Evolutionary conservation across 805 yeast species (phyloP), one percentile per base, ranked within the genome.

Genomic region (Ogataea paraovalis): DNA sequence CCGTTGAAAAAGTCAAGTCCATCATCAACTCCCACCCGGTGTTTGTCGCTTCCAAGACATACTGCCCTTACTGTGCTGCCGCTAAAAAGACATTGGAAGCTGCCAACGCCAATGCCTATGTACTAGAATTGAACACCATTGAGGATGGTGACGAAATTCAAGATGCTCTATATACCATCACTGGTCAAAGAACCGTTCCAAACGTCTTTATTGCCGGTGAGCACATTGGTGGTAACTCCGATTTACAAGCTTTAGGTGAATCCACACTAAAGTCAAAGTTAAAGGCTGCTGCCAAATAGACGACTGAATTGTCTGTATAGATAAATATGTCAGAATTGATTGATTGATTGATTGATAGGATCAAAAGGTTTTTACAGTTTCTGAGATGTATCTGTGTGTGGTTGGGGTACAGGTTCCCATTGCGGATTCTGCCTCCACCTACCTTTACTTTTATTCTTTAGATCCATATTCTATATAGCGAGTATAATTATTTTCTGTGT

Each of bases 211-310:
- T 92, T 66, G 82, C 76, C 42, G 97, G 96, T 51, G 78, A 91
- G 70, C 97, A 90, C 74, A 81, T 92, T 61, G 99, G 99, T 51
- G 99, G 99, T 52, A 88, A 90, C 78, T 83, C 91, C 36, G 96
- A 88, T 58, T 73, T 92, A 54, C 96, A 90, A 70, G 74, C 77
- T 45, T 76, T 91, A 56, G 74, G 81, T 21, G 59, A 67, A 41
- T 41, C 49, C 18, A 46, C 48, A n/a, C 47, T 62, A 19, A 46
- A 48, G 40, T 41, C 46, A 12, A 48, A 51, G 37, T 21, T 56
- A 18, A 45, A 45, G 32, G 48, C 42, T 16, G 47, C 52, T 39
- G 32, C 34, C 22, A 23, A 30, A 30, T 30, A 30, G 34, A 14
- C 6, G 12, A 30, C 12, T 5, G 6, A 30, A 14, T 30, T 30